Evolutionary conservation across 164 flowering plant species (phyloP).

Genomic region (Vitis rupestris): DNA sequence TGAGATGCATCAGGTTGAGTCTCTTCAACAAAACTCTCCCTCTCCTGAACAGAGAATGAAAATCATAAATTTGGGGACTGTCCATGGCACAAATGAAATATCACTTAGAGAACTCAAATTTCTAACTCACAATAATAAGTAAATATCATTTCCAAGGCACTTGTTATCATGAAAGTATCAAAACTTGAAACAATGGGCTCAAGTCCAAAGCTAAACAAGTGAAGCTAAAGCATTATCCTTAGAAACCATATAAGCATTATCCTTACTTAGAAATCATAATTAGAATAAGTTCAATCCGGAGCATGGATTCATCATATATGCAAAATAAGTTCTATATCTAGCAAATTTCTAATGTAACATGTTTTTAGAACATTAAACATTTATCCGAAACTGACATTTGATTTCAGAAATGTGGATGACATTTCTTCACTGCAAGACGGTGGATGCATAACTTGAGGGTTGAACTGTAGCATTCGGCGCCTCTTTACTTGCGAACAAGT

Average conservation of each 20-base stretch:
- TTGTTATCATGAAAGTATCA: background rate
- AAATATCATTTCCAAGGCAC: background rate
- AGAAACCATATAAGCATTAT: too few species aligned
- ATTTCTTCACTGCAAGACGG: slow-evolving; percentile 43
- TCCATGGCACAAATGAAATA: background rate
- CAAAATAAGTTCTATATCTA: background rate
- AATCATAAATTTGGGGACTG: background rate
- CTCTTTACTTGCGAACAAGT: slow-evolving; percentile 63
- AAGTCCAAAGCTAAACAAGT: background rate
- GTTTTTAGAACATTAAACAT: background rate
- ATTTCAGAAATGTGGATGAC: slow-evolving; percentile 39
- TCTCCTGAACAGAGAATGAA: slow-evolving; percentile 42
- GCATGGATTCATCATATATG: background rate
- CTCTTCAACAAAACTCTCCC: slow-evolving; percentile 40
- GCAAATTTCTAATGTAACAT: background rate
- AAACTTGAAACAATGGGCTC: background rate
- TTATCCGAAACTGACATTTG: slow-evolving; percentile 44
- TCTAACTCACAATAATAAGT: background rate
- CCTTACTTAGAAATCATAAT: too few species aligned
- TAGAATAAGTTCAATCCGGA: too few species aligned
- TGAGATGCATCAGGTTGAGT: slow-evolving; percentile 42
- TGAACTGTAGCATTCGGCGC: slow-evolving; percentile 77
- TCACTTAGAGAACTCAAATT: background rate
- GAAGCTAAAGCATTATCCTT: background rate
- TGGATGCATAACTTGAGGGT: slow-evolving; percentile 28